phyloP scores from a whole-genome alignment of 2,329 filamentous ascomycete genomes.

The Talaromyces amestolkiae region DNA sequence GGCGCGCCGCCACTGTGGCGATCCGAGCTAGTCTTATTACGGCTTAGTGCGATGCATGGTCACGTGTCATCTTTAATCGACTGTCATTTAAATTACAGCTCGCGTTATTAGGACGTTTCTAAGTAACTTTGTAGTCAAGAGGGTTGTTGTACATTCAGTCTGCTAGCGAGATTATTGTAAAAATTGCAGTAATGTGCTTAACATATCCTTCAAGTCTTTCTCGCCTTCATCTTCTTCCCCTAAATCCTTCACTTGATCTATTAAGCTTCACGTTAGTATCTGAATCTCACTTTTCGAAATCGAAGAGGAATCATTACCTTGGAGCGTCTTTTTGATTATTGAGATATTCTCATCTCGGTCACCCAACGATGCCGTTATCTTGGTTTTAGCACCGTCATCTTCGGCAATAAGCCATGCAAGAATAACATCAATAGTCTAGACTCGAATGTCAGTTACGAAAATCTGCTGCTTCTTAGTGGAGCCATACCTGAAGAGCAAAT shows the following conservation, averaged over 20 bases:
- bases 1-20: slow-evolving; percentile 30
- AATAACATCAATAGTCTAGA: slow-evolving; percentile 71
- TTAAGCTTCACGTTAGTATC: not conserved
- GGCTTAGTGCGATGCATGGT: not conserved
- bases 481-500: slow-evolving; percentile 66
- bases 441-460: slow-evolving; percentile 5
- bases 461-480: not conserved
- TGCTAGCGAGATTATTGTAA: slow-evolving; percentile 24
- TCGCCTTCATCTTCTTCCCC: slow-evolving; percentile 55
- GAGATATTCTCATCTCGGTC: slow-evolving; percentile 66
- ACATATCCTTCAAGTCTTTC: slow-evolving; percentile 60
- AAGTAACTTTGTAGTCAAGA: not conserved
- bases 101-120: not conserved
- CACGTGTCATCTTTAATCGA: not conserved
- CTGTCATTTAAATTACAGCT: not conserved
- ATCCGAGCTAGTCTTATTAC: not conserved
- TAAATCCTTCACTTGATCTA: slow-evolving; percentile 62
- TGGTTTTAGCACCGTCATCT: slow-evolving; percentile 69
- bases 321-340: slow-evolving; percentile 64
- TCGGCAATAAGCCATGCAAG: slow-evolving; percentile 91
- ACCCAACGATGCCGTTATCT: slow-evolving; percentile 62
- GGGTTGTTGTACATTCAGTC: slow-evolving; percentile 3
- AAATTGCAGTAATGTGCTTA: slow-evolving; percentile 56
- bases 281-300: not conserved
- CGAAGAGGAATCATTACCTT: slow-evolving; percentile 44